Percentiles rank a stretch among this genome's conserved stretches.
Evolutionary conservation across 805 yeast genomes (phyloP).

Genomic region (Clavispora carvajalis): DNA sequence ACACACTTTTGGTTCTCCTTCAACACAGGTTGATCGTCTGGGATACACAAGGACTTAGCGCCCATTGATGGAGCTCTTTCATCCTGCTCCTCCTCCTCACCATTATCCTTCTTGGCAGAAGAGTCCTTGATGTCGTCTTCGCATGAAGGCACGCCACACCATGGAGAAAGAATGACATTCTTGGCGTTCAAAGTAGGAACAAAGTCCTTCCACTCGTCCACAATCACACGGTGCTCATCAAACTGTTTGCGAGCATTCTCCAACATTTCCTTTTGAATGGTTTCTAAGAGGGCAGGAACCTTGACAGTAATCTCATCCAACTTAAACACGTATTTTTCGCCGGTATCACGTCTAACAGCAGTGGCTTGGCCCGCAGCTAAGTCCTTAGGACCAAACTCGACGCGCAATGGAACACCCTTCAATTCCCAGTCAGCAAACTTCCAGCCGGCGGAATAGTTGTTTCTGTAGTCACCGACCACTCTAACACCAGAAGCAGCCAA

Average conservation of each 20-base stretch:
- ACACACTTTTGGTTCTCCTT: constrained; percentile 80
- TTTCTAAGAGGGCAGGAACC: constrained; percentile 73
- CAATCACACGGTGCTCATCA: constrained; percentile 78
- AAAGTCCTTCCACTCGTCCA: constrained; percentile 85
- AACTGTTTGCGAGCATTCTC: constrained; percentile 74
- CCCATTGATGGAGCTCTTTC: constrained; percentile 99
- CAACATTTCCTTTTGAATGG: constrained; percentile 72
- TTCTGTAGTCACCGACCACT: constrained; percentile 82
- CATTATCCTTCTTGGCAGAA: constrained; percentile 75
- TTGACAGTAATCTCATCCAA: constrained; percentile 59
- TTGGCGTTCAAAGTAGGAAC: constrained; percentile 88
- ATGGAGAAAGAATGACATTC: constrained; percentile 89
- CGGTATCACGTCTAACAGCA: constrained; percentile 91
- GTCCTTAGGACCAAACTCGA: constrained; percentile 97
- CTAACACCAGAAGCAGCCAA: constrained; percentile 63
- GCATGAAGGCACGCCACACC: constrained; percentile 94
- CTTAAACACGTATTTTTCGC: constrained; percentile 64
- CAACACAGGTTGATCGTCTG: constrained; percentile 84
- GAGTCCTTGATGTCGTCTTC: constrained; percentile 96
- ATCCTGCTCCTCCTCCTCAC: constrained; percentile 79
- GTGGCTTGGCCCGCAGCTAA: constrained; percentile 71
- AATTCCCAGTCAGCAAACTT: constrained; percentile 96
- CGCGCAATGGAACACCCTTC: constrained; percentile 89
- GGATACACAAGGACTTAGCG: constrained; percentile 96
- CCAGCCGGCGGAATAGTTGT: constrained; percentile 97